Percentiles rank a stretch among this genome's conserved stretches.
These are phyloP conservation scores for Fusarium longipes DNA, from an alignment of 2,329 filamentous ascomycete genomes.

Conservation along the genomic window DNA sequence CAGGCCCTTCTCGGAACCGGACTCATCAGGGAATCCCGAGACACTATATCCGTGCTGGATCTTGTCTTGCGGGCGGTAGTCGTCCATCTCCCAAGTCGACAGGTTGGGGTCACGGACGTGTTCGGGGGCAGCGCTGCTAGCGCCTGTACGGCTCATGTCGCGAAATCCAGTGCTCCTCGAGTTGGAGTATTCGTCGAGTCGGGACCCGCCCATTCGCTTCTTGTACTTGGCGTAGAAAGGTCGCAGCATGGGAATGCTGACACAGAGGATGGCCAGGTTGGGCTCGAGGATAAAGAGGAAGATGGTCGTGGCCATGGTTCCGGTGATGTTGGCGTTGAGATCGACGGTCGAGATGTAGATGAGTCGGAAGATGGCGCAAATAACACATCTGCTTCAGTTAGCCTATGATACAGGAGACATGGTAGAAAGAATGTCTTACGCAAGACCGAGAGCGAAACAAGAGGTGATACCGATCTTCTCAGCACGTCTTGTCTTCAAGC, in stretches of 20 bases:
- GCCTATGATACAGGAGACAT: rapidly evolving
- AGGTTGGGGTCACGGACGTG: conserved; percentile 16
- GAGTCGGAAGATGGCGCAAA: conserved; percentile 54
- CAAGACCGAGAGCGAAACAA: conserved; percentile 51
- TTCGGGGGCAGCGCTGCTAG: conserved; percentile 18
- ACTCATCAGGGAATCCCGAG: conserved; percentile 31
- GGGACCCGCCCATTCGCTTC: conserved; percentile 49
- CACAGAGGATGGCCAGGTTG: conserved; percentile 55
- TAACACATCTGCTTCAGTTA: conserved; percentile 48
- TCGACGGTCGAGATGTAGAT: conserved; percentile 54
- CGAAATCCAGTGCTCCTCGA: conserved; percentile 34
- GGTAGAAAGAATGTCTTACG: conserved; percentile 42
- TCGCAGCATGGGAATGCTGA: conserved; percentile 57
- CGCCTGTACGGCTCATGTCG: conserved; percentile 35
- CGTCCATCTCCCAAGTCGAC: conserved; percentile 44
- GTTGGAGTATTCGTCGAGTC: conserved; percentile 44
- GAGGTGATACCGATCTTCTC: conserved; percentile 54
- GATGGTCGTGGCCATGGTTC: conserved; percentile 54
- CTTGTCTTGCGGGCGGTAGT: conserved; percentile 33
- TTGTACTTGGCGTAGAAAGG: conserved; percentile 51
- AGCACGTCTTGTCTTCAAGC: conserved; percentile 50
- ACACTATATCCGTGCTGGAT: conserved; percentile 25
- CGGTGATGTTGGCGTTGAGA: conserved; percentile 51
- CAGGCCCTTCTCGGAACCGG: conserved; percentile 44
- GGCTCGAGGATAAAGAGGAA: conserved; percentile 56